A percentile compares a stretch with the other conserved stretches of the same genome.
Conservation (phyloP, 495 filamentous ascomycete genomes). For the Penicillium steckii region DNA sequence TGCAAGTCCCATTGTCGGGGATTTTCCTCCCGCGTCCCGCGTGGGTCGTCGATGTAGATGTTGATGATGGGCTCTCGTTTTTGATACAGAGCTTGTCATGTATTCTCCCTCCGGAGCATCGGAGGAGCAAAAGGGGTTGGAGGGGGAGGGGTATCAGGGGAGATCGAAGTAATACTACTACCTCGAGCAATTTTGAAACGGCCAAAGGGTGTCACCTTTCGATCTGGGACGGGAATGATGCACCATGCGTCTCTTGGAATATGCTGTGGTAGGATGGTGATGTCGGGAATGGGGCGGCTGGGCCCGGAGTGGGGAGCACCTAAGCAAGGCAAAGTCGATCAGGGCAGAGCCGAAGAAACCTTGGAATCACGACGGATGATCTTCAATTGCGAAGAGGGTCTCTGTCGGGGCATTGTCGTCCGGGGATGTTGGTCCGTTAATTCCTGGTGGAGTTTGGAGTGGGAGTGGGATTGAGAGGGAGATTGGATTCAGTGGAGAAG, state of each 20-base stretch:
- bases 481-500: too few relatives aligned
- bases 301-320: neutral
- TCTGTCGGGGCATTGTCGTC: neutral
- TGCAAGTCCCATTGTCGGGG: neutral
- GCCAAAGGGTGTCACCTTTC: neutral
- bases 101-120: neutral
- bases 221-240: neutral
- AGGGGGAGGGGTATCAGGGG: neutral
- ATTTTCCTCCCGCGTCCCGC: neutral
- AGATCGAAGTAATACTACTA: neutral
- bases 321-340: neutral
- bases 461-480: too few relatives aligned
- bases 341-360: neutral
- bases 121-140: neutral
- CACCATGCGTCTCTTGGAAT: slow-evolving; percentile 1
- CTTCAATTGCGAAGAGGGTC: neutral
- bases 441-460: neutral
- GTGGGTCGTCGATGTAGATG: neutral
- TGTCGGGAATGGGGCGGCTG: neutral
- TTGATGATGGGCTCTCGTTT: too few relatives aligned
- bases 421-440: neutral
- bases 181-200: neutral
- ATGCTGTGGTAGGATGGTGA: neutral
- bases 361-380: neutral
- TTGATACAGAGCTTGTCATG: too few relatives aligned